phyloP scores from a whole-genome alignment of 106 monocot genomes.

The Allium fistulosum region DNA sequence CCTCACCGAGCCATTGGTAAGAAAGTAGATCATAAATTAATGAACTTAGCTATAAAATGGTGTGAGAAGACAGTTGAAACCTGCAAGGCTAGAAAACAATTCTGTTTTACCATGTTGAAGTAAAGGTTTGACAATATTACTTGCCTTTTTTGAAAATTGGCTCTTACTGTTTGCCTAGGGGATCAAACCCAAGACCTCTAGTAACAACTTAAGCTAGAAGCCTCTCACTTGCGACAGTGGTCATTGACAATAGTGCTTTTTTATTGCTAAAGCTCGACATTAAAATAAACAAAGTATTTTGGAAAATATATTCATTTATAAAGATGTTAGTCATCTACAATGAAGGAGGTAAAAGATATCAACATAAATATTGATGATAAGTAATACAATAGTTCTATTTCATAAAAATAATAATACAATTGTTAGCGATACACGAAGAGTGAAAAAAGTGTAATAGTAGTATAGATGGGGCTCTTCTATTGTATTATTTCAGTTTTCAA shows the following conservation, averaged over 20 bases:
- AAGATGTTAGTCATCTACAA: too few relatives aligned
- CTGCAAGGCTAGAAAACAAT: neutral
- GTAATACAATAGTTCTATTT: too few relatives aligned
- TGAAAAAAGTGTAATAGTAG: too few relatives aligned
- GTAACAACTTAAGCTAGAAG: neutral
- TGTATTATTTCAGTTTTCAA: too few relatives aligned
- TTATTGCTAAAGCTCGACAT: neutral
- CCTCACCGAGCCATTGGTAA: neutral
- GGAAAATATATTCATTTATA: neutral
- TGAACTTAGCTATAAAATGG: neutral
- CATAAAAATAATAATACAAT: too few relatives aligned
- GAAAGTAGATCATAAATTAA: neutral
- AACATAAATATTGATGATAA: too few relatives aligned
- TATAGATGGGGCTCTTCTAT: too few relatives aligned
- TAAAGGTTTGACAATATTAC: neutral
- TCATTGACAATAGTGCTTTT: too few relatives aligned
- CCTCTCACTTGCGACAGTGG: neutral
- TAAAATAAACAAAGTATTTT: neutral
- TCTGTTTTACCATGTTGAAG: neutral
- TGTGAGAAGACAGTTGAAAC: neutral
- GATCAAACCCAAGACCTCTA: neutral
- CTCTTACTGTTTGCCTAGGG: too few relatives aligned
- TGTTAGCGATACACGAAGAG: too few relatives aligned
- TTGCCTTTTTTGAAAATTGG: neutral
- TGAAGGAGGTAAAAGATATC: too few relatives aligned